Percentiles rank a stretch among this genome's conserved stretches.
Evolutionary conservation across 108 stramenopile species (phyloP).

Genomic region (Nitzschia sp.): DNA sequence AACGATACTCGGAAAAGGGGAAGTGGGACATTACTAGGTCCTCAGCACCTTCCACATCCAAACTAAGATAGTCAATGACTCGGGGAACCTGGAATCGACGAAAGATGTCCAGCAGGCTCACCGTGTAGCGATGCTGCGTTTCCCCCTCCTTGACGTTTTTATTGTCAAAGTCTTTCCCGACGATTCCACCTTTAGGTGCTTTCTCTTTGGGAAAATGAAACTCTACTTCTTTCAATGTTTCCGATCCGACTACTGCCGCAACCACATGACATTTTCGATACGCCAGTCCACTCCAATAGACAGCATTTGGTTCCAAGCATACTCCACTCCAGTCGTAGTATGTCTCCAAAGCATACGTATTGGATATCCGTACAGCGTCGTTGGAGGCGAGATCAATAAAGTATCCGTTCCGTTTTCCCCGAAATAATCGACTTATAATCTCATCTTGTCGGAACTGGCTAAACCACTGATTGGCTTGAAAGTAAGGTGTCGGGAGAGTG

Average conservation of each 20-base stretch:
- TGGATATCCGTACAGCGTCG: slow-evolving; percentile 44
- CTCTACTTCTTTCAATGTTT: slow-evolving; percentile 41
- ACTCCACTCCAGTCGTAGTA: slow-evolving; percentile 45
- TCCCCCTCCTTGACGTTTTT: slow-evolving; percentile 7
- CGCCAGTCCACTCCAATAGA: slow-evolving; percentile 46
- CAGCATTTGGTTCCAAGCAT: slow-evolving; percentile 53
- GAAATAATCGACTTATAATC: slow-evolving; percentile 31
- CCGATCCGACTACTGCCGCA: slow-evolving; percentile 46
- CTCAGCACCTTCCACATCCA: slow-evolving; percentile 78
- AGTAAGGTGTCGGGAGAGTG: slow-evolving; percentile 11
- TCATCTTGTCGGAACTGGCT: slow-evolving; percentile 54
- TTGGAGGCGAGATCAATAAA: slow-evolving; percentile 70
- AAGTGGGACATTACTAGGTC: slow-evolving; percentile 51
- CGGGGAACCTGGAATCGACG: slow-evolving; percentile 40
- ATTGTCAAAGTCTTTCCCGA: slow-evolving; percentile 56
- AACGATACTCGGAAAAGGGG: slow-evolving; percentile 48
- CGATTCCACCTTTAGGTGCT: slow-evolving; percentile 56
- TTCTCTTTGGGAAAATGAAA: slow-evolving; percentile 35
- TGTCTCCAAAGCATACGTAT: slow-evolving; percentile 54
- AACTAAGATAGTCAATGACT: slow-evolving; percentile 58
- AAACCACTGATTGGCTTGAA: slow-evolving; percentile 38
- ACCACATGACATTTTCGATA: slow-evolving; percentile 47
- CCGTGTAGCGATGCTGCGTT: slow-evolving; percentile 31
- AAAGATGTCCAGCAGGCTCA: slow-evolving; percentile 50
- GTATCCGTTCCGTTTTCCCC: slow-evolving; percentile 41